Evolutionary conservation across 176 grass and related monocot species (phyloP).

Genomic region (Aegilops umbellulata): DNA sequence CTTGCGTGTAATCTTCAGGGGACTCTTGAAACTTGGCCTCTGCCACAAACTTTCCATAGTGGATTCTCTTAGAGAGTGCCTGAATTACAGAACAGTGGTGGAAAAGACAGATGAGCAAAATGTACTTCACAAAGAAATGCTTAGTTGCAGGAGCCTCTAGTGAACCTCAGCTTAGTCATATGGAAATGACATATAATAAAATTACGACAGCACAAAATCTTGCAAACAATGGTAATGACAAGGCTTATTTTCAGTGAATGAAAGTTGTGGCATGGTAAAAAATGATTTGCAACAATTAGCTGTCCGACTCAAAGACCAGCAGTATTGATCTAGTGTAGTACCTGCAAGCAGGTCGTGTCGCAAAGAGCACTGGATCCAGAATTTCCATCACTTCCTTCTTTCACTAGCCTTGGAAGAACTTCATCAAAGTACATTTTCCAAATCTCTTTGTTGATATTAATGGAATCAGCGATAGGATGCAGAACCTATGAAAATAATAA

Average conservation of each 20-base stretch:
- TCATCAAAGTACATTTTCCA: conserved; percentile 92
- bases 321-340: conserved; percentile 30
- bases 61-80: conserved; percentile 97
- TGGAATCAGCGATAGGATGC: conserved; percentile 73
- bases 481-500: conserved; percentile 63
- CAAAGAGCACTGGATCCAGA: conserved; percentile 87
- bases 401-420: conserved; percentile 79
- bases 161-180: neutral
- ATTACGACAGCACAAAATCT: neutral
- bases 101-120: conserved; percentile 13
- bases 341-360: conserved; percentile 91
- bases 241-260: neutral
- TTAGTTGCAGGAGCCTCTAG: neutral
- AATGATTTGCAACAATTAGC: neutral
- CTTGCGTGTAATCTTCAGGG: conserved; percentile 58
- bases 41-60: conserved; percentile 96
- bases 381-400: conserved; percentile 84
- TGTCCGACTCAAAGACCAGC: neutral
- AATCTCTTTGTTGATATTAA: conserved; percentile 91
- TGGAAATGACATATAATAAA: neutral
- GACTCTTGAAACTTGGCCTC: conserved; percentile 84
- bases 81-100: conserved; percentile 25
- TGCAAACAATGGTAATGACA: neutral
- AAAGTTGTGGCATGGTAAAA: conserved; percentile 11
- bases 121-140: neutral